A percentile compares a stretch with the other conserved stretches of the same genome.
phyloP scores from a whole-genome alignment of 768 basidiomycete species.

The Pleurotus tuoliensis region DNA sequence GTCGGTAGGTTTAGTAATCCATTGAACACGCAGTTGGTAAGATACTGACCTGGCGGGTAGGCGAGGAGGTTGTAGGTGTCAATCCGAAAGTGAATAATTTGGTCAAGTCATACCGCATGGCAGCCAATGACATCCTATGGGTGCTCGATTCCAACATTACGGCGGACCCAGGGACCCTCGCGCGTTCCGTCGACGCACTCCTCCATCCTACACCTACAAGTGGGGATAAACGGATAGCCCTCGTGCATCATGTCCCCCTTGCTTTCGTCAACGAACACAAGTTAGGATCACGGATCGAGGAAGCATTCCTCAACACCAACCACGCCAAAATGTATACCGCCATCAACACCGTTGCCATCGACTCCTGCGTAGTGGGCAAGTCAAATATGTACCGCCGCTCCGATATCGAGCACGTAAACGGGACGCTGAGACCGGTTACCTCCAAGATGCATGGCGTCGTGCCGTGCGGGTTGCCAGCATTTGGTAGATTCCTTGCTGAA shows the following conservation, averaged over 20 bases:
- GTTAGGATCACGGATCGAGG: constrained; percentile 83
- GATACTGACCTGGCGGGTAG: constrained; percentile 31
- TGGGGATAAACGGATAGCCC: constrained; percentile 52
- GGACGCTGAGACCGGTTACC: constrained; percentile 48
- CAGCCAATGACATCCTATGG: constrained; percentile 89
- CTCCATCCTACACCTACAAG: constrained; percentile 31
- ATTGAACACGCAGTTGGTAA: background rate
- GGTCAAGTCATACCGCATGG: constrained; percentile 75
- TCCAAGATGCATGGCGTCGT: constrained; percentile 10
- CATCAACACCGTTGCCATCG: constrained; percentile 83
- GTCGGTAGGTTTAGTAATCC: constrained; percentile 50
- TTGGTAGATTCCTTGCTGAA: constrained; percentile 89
- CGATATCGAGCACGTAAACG: constrained; percentile 75
- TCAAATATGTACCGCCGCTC: constrained; percentile 91
- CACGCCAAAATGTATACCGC: constrained; percentile 98
- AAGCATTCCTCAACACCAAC: constrained; percentile 93
- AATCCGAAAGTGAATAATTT: constrained; percentile 99
- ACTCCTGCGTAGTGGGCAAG: constrained; percentile 97
- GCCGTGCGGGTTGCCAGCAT: constrained; percentile 66
- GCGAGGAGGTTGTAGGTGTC: constrained; percentile 79
- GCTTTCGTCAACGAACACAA: constrained; percentile 66
- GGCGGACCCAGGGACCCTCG: constrained; percentile 72
- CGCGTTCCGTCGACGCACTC: constrained; percentile 80
- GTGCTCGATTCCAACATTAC: constrained; percentile 95
- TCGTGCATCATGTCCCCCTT: constrained; percentile 96